phyloP scores from a whole-genome alignment of 2,329 filamentous ascomycete genomes.

The Scolecobasidium constrictum region DNA sequence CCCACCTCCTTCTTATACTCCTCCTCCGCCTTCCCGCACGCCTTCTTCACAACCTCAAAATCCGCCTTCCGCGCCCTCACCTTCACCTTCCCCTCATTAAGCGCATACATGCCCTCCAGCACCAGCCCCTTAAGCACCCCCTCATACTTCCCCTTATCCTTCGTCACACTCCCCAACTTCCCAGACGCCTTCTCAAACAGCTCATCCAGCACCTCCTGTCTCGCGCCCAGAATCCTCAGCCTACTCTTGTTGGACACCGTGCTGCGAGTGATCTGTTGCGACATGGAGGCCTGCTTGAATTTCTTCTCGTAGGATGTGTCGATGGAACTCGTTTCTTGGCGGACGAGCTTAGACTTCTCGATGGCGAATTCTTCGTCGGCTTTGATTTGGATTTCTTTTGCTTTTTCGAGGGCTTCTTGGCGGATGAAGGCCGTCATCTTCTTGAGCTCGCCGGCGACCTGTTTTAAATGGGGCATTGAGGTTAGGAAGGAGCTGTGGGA shows the following conservation, averaged over 20 bases:
- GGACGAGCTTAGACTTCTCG: constrained; percentile 97
- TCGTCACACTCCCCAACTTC: constrained; percentile 55
- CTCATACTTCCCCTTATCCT: constrained; percentile 67
- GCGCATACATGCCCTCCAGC: constrained; percentile 79
- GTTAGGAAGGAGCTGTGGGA: constrained; percentile 1
- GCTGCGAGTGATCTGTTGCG: constrained; percentile 95
- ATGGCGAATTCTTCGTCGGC: constrained; percentile 98
- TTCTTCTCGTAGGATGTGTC: constrained; percentile 94
- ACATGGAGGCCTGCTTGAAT: constrained; percentile 97
- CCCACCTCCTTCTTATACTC: constrained; percentile 75
- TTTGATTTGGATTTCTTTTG: constrained; percentile 94
- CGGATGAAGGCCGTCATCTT: constrained; percentile 99
- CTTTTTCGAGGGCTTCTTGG: constrained; percentile 95
- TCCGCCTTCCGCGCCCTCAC: constrained; percentile 74
- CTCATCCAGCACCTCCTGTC: constrained; percentile 82
- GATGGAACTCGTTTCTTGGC: constrained; percentile 86
- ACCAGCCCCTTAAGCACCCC: constrained; percentile 67
- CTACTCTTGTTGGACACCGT: constrained; percentile 94
- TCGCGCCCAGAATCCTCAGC: constrained; percentile 73
- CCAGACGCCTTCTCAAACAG: constrained; percentile 75
- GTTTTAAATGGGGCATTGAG: too few species aligned
- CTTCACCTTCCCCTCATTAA: constrained; percentile 68
- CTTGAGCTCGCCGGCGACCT: constrained; percentile 97
- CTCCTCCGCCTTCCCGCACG: constrained; percentile 61
- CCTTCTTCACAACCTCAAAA: constrained; percentile 62